Base-by-base conservation (phyloP, 78 protist species). In the Mantamonas sphyraenae region DNA sequence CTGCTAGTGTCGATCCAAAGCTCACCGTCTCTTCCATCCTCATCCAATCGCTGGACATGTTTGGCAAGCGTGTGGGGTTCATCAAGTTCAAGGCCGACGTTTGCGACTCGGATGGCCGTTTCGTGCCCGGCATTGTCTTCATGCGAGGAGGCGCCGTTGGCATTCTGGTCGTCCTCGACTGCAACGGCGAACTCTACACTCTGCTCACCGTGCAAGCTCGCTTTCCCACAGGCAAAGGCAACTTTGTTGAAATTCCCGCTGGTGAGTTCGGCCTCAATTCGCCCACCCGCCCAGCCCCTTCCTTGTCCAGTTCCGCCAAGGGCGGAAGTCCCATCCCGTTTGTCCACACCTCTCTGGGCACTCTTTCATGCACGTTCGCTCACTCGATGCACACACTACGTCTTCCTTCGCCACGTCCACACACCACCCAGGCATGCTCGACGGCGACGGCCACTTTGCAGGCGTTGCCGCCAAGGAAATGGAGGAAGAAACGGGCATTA, bases 361-460 rank as follows among this genome's bases (percentile, higher is more conserved):
- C n/a, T n/a, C n/a, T n/a, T n/a, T n/a, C n/a, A n/a, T n/a, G n/a
- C n/a, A n/a, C n/a, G n/a, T n/a, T n/a, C n/a, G n/a, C n/a, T n/a
- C n/a, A n/a, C n/a, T n/a, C n/a, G n/a, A n/a, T n/a, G n/a, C n/a
- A n/a, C n/a, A n/a, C n/a, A n/a, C n/a, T n/a, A n/a, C n/a, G n/a
- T n/a, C n/a, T n/a, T n/a, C n/a, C n/a, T n/a, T n/a, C n/a, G n/a
- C n/a, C n/a, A n/a, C n/a, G n/a, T n/a, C n/a, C n/a, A n/a, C n/a
- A n/a, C n/a, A n/a, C n/a, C n/a, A n/a, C n/a, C n/a, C n/a, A n/a
- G 53, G 53, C 53, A 47, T 47, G 53, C 53, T 47, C 16, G 53
- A 47, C 53, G 28, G 16, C 16, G 12, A 12, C 16, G 53, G 53
- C 16, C 28, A 47, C 16, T 47, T 47, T 47, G 28, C 16, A 16